Conservation (phyloP, 2,329 filamentous ascomycete genomes). For the Colletotrichum tofieldiae region DNA sequence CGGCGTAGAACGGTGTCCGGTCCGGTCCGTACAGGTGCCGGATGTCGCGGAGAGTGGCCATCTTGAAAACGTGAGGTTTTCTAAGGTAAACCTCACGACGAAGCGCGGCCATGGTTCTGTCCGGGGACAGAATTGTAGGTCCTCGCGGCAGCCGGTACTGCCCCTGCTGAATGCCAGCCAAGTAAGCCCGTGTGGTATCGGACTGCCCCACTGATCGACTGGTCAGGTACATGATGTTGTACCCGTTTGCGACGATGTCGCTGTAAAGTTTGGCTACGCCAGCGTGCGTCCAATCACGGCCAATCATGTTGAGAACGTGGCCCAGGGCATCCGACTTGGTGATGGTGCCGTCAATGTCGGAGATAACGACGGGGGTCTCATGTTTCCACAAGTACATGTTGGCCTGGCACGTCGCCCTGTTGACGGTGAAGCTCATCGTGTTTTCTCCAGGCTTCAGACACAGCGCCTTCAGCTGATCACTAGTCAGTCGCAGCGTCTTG, state of each 20-base stretch:
- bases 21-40: slow-evolving; percentile 86
- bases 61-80: slow-evolving; percentile 99
- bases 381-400: slow-evolving; percentile 96
- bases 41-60: slow-evolving; percentile 97
- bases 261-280: slow-evolving; percentile 98
- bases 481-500: slow-evolving; percentile 95
- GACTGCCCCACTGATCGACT: slow-evolving; percentile 94
- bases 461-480: slow-evolving; percentile 92
- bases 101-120: slow-evolving; percentile 93
- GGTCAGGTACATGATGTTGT: slow-evolving; percentile 99
- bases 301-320: slow-evolving; percentile 96
- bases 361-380: slow-evolving; percentile 95
- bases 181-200: slow-evolving; percentile 89
- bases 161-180: slow-evolving; percentile 91
- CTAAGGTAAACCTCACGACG: slow-evolving; percentile 93
- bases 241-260: slow-evolving; percentile 94
- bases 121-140: slow-evolving; percentile 94
- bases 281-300: slow-evolving; percentile 96
- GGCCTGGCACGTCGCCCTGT: slow-evolving; percentile 91
- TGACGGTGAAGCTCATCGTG: slow-evolving; percentile 95
- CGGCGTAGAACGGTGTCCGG: slow-evolving; percentile 92
- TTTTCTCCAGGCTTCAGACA: slow-evolving; percentile 90
- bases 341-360: slow-evolving; percentile 98
- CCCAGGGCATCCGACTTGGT: slow-evolving; percentile 97
- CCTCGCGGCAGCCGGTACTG: slow-evolving; percentile 89